Evolutionary conservation across 805 yeast genomes (phyloP), one percentile per base, ranked within the genome.

Genomic region (Saturnispora hagleri): DNA sequence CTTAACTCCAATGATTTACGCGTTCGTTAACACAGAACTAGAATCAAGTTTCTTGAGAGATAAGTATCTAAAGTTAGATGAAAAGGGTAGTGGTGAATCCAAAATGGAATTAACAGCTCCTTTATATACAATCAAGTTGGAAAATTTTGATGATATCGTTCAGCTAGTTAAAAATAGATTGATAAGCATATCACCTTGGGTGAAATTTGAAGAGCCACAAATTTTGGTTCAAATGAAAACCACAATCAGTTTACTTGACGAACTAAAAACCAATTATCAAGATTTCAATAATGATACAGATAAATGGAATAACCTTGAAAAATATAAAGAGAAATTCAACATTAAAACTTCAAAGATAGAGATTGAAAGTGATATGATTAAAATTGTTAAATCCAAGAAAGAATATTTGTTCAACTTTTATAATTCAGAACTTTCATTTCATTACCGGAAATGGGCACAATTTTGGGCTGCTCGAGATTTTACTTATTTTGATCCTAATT

Each of bases 121-220:
- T 1, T 68, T 75, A 46, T 58, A 66, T 28, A 36, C 43, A 24
- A 43, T 53, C 4, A 58, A 57, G 12, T 46, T 56, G 10, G 49
- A 54, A 7, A 52, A 55, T 10, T 24, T 52, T 4, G 62, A 64
- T 7, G 70, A 67, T 24, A 65, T 66, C 31, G 54, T 57, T 46
- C 43, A 52, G 4, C 51, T 59, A n/a, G 55, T 82, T 48, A 63
- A 72, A 17, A 69, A 70, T n/a, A 69, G 88, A 54, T 69, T 81
- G 4, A 68, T 91, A 27, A 87, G 96, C 3, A 77, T 88, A 0
- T 90, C 98, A 2, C 97, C 99, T 0, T 79, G 89, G 49, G 90
- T 90, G 0, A 72, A 76, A 18, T 86, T 86, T 60, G 80, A 82
- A 0, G 68, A 80, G 3, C 99, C 99, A 15, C 54, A 50, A 51